Evolutionary conservation across 148 eudicot genomes (phyloP).

Genomic region (Diospyros kaki): DNA sequence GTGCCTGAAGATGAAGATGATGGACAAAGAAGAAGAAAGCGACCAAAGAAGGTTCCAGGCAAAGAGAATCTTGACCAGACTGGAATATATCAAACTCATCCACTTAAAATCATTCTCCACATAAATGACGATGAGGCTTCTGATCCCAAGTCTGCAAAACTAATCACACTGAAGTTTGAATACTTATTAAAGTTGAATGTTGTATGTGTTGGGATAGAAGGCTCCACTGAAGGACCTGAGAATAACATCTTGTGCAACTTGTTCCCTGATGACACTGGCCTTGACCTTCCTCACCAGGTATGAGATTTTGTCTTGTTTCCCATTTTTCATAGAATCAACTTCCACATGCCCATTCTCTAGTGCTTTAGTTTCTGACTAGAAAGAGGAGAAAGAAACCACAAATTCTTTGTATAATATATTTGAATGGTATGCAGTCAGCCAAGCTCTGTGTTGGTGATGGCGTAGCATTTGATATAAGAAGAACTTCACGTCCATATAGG

Average conservation of each 20-base stretch:
- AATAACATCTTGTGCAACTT: constrained; percentile 77
- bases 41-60: constrained; percentile 65
- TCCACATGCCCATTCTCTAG: background rate
- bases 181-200: constrained; percentile 76
- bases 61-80: constrained; percentile 67
- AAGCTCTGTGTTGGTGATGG: constrained; percentile 63
- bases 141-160: constrained; percentile 54
- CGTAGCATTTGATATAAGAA: constrained; percentile 56
- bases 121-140: constrained; percentile 56
- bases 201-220: constrained; percentile 89
- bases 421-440: constrained; percentile 60
- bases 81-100: constrained; percentile 77
- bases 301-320: background rate
- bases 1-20: constrained; percentile 90
- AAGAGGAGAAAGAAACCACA: background rate
- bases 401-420: background rate
- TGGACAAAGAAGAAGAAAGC: constrained; percentile 89
- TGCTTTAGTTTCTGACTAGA: background rate
- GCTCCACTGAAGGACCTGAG: constrained; percentile 60
- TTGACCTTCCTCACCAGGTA: constrained; percentile 93
- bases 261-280: constrained; percentile 86
- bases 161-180: constrained; percentile 78
- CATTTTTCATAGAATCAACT: background rate
- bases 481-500: constrained; percentile 74
- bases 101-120: constrained; percentile 67